Percentiles rank a stretch among this genome's conserved stretches.
Evolutionary conservation across 2,329 filamentous ascomycete genomes (phyloP).

Genomic region (Fusarium algeriense): DNA sequence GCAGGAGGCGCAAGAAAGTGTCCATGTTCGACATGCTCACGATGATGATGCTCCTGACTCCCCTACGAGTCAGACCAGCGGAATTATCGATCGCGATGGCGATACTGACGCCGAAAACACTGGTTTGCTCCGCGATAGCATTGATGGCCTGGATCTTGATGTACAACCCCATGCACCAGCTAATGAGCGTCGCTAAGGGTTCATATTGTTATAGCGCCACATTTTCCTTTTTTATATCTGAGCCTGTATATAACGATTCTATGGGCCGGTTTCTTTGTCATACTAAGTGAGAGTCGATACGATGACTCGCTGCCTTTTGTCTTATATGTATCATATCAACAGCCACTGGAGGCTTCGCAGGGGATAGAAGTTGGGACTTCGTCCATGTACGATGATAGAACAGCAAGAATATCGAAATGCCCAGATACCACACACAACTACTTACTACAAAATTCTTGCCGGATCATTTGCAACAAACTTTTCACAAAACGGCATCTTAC

Average conservation of each 20-base stretch:
- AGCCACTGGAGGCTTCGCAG: conserved; percentile 14
- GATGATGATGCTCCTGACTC: conserved; percentile 47
- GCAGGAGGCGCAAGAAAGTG: conserved; percentile 72
- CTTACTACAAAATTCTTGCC: background rate
- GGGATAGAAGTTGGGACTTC: conserved; percentile 15
- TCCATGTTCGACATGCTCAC: conserved; percentile 57
- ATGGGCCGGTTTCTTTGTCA: conserved; percentile 25
- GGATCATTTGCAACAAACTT: background rate
- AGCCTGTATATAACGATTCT: conserved; percentile 31
- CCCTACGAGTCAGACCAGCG: conserved; percentile 55
- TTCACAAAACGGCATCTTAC: background rate
- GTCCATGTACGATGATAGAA: conserved; percentile 8
- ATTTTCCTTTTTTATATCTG: conserved; percentile 25
- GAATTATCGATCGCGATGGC: conserved; percentile 58
- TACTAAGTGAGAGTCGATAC: conserved; percentile 18
- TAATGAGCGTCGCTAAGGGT: conserved; percentile 32
- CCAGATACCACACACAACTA: conserved; percentile 32
- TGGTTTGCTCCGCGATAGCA: conserved; percentile 58
- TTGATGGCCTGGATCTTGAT: conserved; percentile 54
- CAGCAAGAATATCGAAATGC: conserved; percentile 36
- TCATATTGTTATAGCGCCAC: conserved; percentile 29
- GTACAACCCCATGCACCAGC: conserved; percentile 40
- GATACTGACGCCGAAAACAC: conserved; percentile 60
- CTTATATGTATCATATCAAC: conserved; percentile 36
- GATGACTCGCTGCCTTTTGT: conserved; percentile 28